Percentiles rank a stretch among this genome's conserved stretches.
phyloP scores from a whole-genome alignment of 1,284 basidiomycete species.

The Cutaneotrichosporon curvatum region DNA sequence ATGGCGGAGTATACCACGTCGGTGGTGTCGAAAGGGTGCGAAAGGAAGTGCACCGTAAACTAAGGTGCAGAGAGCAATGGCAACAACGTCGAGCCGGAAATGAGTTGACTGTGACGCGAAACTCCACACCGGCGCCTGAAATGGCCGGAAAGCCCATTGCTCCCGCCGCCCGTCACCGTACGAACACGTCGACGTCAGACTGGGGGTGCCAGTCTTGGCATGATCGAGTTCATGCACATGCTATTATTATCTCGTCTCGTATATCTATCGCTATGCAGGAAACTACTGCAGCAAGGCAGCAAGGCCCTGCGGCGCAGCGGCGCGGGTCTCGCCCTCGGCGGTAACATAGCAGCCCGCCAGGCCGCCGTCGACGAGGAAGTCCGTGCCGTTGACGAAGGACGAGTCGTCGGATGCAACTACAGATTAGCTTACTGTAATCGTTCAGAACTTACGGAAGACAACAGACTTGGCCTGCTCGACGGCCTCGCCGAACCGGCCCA shows the following conservation, averaged over 20 bases:
- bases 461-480: constrained; percentile 87
- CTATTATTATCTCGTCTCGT: too few relatives aligned
- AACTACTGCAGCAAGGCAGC: constrained; percentile 1
- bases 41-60: background rate
- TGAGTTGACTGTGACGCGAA: too few relatives aligned
- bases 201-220: too few relatives aligned
- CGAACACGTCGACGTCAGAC: too few relatives aligned
- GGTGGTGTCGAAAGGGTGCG: constrained; percentile 4
- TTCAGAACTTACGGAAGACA: constrained; percentile 66
- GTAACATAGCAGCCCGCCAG: constrained; percentile 77
- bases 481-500: constrained; percentile 95
- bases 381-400: constrained; percentile 63
- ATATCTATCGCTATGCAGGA: background rate
- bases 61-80: background rate
- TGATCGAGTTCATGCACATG: too few relatives aligned
- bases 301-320: constrained; percentile 25
- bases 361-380: constrained; percentile 90
- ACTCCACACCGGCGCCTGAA: too few relatives aligned
- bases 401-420: constrained; percentile 49
- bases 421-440: background rate
- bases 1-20: constrained; percentile 1
- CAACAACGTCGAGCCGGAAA: background rate
- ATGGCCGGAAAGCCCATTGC: too few relatives aligned
- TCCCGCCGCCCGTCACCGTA: too few relatives aligned
- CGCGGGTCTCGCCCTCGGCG: constrained; percentile 26